Percentiles rank a stretch among this genome's conserved stretches.
Evolutionary conservation across 1,284 basidiomycete genomes (phyloP).

Genomic region (Apiotrichum gracile): DNA sequence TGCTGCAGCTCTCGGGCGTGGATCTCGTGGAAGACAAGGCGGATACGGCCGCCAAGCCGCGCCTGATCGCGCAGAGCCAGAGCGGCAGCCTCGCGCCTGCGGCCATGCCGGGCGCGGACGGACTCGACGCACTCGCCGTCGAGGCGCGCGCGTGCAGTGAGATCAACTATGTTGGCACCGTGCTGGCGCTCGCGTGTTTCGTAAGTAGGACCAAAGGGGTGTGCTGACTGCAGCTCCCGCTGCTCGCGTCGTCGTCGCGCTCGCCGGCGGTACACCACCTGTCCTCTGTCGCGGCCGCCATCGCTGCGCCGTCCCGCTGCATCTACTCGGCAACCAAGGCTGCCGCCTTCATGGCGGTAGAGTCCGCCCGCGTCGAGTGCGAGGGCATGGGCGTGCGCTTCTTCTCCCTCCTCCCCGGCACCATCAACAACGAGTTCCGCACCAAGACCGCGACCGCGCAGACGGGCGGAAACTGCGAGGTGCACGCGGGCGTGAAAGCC

Average conservation of each 20-base stretch:
- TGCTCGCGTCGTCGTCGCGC: conserved; percentile 62
- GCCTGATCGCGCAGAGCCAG: conserved; percentile 2
- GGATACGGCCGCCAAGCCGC: conserved; percentile 1
- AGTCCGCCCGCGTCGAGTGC: conserved; percentile 59
- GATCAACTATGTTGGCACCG: conserved; percentile 51
- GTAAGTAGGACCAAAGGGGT: conserved; percentile 19
- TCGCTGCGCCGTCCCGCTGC: conserved; percentile 78
- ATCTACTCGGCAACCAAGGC: conserved; percentile 81
- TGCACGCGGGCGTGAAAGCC: conserved; percentile 26
- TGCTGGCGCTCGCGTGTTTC: conserved; percentile 49
- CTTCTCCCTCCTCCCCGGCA: conserved; percentile 46
- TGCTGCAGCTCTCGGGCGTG: conserved; percentile 67
- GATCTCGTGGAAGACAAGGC: conserved; percentile 40
- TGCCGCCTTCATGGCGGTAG: conserved; percentile 68
- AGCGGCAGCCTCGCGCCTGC: not conserved
- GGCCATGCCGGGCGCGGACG: conserved; percentile 26
- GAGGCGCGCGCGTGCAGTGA: conserved; percentile 45
- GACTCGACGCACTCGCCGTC: conserved; percentile 42
- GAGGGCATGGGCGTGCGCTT: conserved; percentile 45
- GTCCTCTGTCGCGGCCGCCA: conserved; percentile 70
- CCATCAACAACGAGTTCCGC: conserved; percentile 67
- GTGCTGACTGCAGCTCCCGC: conserved; percentile 58
- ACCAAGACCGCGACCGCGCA: conserved; percentile 56
- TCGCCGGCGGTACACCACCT: conserved; percentile 72
- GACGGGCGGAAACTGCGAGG: conserved; percentile 45